Conservation (phyloP, 176 grass and related monocot genomes). For the Rhynchospora tenuis region DNA sequence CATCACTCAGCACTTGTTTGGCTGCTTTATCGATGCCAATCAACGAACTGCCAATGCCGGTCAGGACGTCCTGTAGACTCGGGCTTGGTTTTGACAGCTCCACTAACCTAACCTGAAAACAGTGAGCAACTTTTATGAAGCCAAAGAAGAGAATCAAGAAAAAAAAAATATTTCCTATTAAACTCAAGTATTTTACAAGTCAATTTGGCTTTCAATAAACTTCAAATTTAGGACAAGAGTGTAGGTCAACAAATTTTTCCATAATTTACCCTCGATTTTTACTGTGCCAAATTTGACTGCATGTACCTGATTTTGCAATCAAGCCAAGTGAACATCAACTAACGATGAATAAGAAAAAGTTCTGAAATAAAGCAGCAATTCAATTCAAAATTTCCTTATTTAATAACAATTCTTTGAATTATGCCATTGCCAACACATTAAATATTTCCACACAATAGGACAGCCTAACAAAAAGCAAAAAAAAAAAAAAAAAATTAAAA, state of each 20-base stretch:
- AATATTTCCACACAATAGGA: not conserved
- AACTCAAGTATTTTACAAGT: not conserved
- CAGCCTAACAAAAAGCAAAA: not conserved
- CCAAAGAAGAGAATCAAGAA: slow-evolving; percentile 19
- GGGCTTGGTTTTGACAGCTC: slow-evolving; percentile 68
- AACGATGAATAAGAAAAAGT: not conserved
- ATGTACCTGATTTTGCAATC: not conserved
- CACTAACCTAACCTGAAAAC: slow-evolving; percentile 74
- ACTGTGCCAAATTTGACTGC: not conserved
- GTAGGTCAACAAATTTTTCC: not conserved
- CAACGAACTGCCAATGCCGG: slow-evolving; percentile 46
- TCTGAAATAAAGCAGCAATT: not conserved
- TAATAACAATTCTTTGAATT: not conserved
- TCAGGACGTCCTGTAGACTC: slow-evolving; percentile 46
- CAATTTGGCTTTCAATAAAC: slow-evolving; percentile 7
- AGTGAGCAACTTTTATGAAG: slow-evolving; percentile 26
- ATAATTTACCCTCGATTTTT: slow-evolving; percentile 5
- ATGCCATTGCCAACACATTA: not conserved
- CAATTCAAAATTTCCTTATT: not conserved
- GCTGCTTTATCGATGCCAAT: slow-evolving; percentile 61
- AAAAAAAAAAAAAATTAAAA: not conserved
- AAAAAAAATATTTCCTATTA: not conserved
- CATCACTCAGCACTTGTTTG: slow-evolving; percentile 57
- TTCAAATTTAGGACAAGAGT: not conserved
- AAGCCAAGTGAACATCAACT: not conserved